phyloP scores from a whole-genome alignment of 2,329 filamentous ascomycete species.

The Colletotrichum melonis region DNA sequence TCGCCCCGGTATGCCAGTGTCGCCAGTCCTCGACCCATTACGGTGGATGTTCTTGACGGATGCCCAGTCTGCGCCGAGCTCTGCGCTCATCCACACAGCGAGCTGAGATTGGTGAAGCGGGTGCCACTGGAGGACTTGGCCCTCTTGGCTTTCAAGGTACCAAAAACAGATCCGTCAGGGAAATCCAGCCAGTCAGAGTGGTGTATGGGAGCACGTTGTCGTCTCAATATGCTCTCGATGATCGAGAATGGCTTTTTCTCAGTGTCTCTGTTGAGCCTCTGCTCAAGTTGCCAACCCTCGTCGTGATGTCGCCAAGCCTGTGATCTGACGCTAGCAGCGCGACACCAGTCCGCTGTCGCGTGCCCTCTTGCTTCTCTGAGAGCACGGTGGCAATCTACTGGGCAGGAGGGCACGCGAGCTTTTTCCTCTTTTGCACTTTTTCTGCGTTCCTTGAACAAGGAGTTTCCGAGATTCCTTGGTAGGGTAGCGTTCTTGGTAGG shows the following conservation, averaged over 20 bases:
- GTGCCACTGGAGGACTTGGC: conserved; percentile 26
- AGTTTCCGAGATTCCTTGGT: not conserved
- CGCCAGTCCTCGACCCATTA: not conserved
- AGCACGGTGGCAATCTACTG: conserved; percentile 27
- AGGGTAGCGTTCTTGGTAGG: not conserved
- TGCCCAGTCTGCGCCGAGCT: conserved; percentile 34
- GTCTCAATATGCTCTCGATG: conserved; percentile 13
- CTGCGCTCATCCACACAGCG: conserved; percentile 17
- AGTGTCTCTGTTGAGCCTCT: not conserved
- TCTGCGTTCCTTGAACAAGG: not conserved
- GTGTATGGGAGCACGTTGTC: conserved; percentile 21
- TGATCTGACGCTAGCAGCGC: conserved; percentile 19
- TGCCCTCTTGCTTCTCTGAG: conserved; percentile 27
- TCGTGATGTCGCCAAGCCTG: conserved; percentile 21
- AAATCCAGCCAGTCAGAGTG: conserved; percentile 13
- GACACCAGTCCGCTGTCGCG: conserved; percentile 17
- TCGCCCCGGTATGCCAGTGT: not conserved
- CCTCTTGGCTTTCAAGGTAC: conserved; percentile 33
- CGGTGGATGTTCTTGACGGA: conserved; percentile 29
- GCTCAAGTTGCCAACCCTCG: not conserved
- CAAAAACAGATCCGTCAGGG: conserved; percentile 5
- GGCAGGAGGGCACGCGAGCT: conserved; percentile 25
- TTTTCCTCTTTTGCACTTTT: conserved; percentile 2
- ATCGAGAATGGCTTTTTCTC: not conserved
- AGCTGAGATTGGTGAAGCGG: conserved; percentile 21